Conservation (phyloP, 2,329 filamentous ascomycete species). For the Sarocladiaceae sp. region DNA sequence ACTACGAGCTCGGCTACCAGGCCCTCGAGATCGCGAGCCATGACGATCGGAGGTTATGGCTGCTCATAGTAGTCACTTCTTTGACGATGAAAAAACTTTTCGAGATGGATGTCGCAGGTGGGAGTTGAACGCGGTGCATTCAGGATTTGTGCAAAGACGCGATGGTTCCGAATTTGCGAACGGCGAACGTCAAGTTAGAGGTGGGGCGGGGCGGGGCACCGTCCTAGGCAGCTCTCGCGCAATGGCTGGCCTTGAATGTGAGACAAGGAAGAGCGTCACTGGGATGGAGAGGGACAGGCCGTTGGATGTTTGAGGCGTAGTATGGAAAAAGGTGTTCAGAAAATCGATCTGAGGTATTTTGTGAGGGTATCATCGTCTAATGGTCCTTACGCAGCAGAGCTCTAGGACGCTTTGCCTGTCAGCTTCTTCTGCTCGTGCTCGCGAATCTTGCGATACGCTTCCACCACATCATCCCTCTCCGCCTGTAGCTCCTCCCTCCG, state of each 20-base stretch:
- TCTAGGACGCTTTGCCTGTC: constrained; percentile 5
- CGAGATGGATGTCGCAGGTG: not conserved
- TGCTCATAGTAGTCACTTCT: constrained; percentile 19
- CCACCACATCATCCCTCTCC: constrained; percentile 28
- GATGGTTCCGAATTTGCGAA: constrained; percentile 3
- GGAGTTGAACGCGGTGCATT: constrained; percentile 6
- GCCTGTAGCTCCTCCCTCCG: constrained; percentile 32
- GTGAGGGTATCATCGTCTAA: no score
- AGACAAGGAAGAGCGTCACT: no score
- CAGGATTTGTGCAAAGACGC: not conserved
- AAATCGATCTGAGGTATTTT: no score
- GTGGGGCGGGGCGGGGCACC: not conserved
- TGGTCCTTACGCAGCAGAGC: no score
- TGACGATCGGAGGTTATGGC: constrained; percentile 15
- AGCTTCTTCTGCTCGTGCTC: constrained; percentile 32
- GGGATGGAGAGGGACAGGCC: no score
- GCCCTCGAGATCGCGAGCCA: constrained; percentile 33
- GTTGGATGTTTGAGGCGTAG: no score
- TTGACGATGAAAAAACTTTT: constrained; percentile 3
- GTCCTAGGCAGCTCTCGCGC: no score
- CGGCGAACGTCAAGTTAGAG: not conserved
- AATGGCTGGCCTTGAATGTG: no score
- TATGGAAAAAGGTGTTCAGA: no score
- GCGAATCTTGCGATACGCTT: constrained; percentile 31
- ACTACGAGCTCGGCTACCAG: constrained; percentile 30